phyloP scores from a whole-genome alignment of 2,329 filamentous ascomycete species.

The Lasiodiplodia gonubiensis region DNA sequence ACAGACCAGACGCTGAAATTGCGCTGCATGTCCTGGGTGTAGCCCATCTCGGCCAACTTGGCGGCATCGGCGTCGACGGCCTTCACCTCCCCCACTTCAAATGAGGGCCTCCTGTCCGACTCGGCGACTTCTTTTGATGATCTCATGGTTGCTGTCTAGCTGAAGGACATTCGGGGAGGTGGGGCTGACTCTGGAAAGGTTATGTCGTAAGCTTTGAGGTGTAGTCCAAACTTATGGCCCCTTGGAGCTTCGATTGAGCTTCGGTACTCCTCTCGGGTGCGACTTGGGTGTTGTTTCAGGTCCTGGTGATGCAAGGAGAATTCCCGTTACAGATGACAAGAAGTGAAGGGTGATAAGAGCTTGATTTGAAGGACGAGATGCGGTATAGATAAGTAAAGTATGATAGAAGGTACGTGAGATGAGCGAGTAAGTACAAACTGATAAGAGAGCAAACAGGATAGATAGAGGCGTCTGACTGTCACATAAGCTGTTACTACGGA shows the following conservation, averaged over 20 bases:
- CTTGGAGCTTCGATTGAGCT: background rate
- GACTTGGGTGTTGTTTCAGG: background rate
- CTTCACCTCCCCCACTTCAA: conserved; percentile 19
- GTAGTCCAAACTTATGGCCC: background rate
- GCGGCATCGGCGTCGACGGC: conserved; percentile 47
- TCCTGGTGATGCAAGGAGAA: background rate
- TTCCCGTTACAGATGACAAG: background rate
- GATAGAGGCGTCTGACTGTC: background rate
- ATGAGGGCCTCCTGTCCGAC: conserved; percentile 15
- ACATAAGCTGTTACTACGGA: background rate
- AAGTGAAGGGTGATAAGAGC: background rate
- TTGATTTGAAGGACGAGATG: background rate
- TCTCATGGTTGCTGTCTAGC: conserved; percentile 4
- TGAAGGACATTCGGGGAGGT: background rate
- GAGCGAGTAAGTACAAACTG: conserved; percentile 9
- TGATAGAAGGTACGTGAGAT: background rate
- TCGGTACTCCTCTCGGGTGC: background rate
- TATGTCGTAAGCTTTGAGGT: background rate
- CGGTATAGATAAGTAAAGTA: conserved; percentile 2
- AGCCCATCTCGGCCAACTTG: conserved; percentile 56
- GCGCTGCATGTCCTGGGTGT: conserved; percentile 54
- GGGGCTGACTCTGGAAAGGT: background rate
- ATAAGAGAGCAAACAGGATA: conserved; percentile 1
- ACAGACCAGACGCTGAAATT: conserved; percentile 58
- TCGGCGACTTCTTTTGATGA: conserved; percentile 21